Percentiles rank a stretch among this genome's conserved stretches.
Conservation (phyloP, 1,284 basidiomycete species). For the Termitomyces sp. region DNA sequence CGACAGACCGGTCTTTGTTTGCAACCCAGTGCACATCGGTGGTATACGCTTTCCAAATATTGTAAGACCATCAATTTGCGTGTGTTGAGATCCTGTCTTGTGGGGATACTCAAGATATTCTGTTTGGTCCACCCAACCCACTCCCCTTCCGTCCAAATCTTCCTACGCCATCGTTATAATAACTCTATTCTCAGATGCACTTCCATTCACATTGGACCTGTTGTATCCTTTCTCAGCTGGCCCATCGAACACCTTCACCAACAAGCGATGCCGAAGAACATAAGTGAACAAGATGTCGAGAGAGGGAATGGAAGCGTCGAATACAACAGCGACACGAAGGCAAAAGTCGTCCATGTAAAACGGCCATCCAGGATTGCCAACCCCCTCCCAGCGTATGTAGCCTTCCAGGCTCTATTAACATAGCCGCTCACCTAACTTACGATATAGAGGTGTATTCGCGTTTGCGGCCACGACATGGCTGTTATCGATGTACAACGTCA, state of each 20-base stretch:
- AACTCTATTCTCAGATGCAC: background rate
- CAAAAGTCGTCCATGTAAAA: background rate
- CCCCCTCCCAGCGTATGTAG: conserved; percentile 47
- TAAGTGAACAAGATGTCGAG: background rate
- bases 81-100: too few species aligned
- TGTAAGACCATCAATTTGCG: too few species aligned
- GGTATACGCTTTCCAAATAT: too few species aligned
- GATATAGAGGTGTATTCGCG: conserved; percentile 52
- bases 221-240: background rate
- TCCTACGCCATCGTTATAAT: background rate
- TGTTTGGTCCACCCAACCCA: too few species aligned
- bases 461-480: conserved; percentile 65
- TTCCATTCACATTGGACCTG: background rate
- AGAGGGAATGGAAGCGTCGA: background rate
- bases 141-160: background rate
- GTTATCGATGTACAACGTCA: conserved; percentile 54
- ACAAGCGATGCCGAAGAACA: background rate
- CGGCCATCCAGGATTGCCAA: conserved; percentile 39
- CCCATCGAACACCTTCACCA: background rate
- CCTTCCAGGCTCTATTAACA: background rate
- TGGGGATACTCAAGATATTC: too few species aligned
- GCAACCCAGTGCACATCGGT: too few species aligned
- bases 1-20: too few species aligned
- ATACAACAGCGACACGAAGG: background rate
- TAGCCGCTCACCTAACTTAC: background rate